A percentile compares a stretch with the other conserved stretches of the same genome.
phyloP scores from a whole-genome alignment of 164 flowering plant genomes.

The Annona cherimola region DNA sequence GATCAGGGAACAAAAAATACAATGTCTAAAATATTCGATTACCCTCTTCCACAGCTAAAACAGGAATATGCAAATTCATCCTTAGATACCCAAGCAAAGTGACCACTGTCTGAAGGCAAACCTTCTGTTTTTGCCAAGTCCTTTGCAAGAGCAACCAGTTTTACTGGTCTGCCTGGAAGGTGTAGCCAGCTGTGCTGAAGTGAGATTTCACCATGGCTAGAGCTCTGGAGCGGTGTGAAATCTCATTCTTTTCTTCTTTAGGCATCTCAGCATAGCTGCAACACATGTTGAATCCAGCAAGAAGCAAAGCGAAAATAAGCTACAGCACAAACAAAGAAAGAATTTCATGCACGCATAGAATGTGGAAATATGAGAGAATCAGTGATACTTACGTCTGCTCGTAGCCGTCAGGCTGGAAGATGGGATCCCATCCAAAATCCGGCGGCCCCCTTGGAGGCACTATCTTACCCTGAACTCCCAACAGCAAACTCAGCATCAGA shows the following conservation, averaged over 20 bases:
- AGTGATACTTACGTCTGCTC: conserved; percentile 58
- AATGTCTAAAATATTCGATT: too few species aligned
- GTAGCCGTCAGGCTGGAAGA: conserved; percentile 95
- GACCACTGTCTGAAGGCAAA: too few species aligned
- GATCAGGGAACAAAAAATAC: too few species aligned
- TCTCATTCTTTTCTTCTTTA: conserved; percentile 81
- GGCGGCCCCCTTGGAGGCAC: conserved; percentile 83
- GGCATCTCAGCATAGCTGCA: conserved; percentile 82
- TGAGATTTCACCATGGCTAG: conserved; percentile 72
- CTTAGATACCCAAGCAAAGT: too few species aligned
- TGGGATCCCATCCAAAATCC: conserved; percentile 98
- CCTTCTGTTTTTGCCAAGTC: background rate
- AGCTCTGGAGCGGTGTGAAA: conserved; percentile 69
- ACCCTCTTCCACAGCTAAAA: too few species aligned
- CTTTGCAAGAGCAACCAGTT: background rate
- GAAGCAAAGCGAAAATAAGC: background rate
- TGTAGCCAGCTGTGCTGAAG: conserved; percentile 53
- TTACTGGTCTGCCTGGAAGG: conserved; percentile 29
- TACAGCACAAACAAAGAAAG: background rate
- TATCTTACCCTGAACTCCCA: conserved; percentile 64
- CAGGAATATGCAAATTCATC: too few species aligned
- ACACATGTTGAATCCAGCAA: background rate
- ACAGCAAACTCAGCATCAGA: background rate
- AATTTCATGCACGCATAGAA: background rate
- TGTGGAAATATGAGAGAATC: background rate